Evolutionary conservation across 495 filamentous ascomycete genomes (phyloP).

Genomic region (Elasticomyces elasticus): DNA sequence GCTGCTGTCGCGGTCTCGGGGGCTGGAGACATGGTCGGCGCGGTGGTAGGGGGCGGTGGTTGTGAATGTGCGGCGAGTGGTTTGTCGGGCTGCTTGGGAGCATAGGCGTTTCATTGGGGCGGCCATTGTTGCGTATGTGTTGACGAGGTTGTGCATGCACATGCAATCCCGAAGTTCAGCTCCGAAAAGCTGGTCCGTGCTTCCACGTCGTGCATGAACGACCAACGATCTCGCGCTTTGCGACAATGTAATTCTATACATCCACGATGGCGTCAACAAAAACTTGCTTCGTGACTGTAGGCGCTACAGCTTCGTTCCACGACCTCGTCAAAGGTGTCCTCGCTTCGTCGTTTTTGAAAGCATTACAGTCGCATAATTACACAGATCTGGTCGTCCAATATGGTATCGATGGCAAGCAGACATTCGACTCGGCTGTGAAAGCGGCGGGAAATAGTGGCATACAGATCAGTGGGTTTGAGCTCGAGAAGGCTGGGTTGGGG

Average conservation of each 20-base stretch:
- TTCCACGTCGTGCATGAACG: no score
- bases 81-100: constrained; percentile 14
- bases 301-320: constrained; percentile 79
- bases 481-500: constrained; percentile 48
- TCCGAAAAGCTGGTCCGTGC: background rate
- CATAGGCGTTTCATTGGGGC: constrained; percentile 29
- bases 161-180: background rate
- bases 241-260: background rate
- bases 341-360: constrained; percentile 46
- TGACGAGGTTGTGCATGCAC: background rate
- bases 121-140: constrained; percentile 29
- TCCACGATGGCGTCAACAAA: constrained; percentile 6
- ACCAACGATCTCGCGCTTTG: no score
- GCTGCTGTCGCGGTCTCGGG: background rate
- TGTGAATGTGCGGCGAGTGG: constrained; percentile 13
- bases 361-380: constrained; percentile 47
- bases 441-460: constrained; percentile 32
- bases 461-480: constrained; percentile 52
- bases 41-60: constrained; percentile 13
- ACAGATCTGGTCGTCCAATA: constrained; percentile 66
- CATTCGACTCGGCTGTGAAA: constrained; percentile 36
- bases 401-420: constrained; percentile 47
- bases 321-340: constrained; percentile 58
- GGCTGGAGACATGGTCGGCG: constrained; percentile 1
- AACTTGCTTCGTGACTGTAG: constrained; percentile 76